Evolutionary conservation across 169 alveolate genomes (phyloP), one percentile per base, ranked within the genome.

Genomic region (Neospora caninum): DNA sequence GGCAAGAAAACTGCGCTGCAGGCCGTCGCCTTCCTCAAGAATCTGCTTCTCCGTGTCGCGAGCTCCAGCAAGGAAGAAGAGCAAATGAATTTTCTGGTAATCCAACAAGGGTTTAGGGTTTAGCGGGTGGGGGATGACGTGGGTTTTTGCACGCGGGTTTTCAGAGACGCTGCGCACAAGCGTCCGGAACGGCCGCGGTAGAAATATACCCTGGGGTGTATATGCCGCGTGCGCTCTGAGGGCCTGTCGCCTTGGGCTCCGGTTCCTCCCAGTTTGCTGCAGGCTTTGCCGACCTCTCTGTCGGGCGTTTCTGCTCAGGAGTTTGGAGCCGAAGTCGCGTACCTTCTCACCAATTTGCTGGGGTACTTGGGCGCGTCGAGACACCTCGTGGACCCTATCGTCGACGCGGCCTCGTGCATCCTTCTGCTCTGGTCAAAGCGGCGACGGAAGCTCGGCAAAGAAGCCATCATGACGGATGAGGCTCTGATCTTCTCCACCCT

Each of bases 311-410:
- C 58, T 27, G 45, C 42, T 7, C 64, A 88, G 93, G 93, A 88
- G 39, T 88, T 38, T 49, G 93, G 93, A n/a, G 82, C 93, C 16
- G 93, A 88, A 42, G 93, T 88, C 2, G 93, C 93, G 29, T 88
- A 88, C 64, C 58, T 88, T n/a, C 64, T 88, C 38, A 58, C 93
- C 43, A 88, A 88, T 34, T 41, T 88, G 54, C 84, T 88, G 45
- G 93, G 93, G 39, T 88, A 88, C 84, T 13, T 88, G 86, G 93
- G 93, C 39, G 49, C 93, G n/a, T 88, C 93, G 25, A 20, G 64
- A 9, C 42, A 45, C 38, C 93, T 88, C 43, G 82, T 45, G 53
- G 82, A 88, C 82, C 82, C 93, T 34, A 88, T 58, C 41, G 82
- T 88, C 54, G 53, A 64, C 45, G 93, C 93, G 4, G 93, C 93